These are phyloP conservation scores for Solanum hybrid DNA, from an alignment of 305 asterid species.

Conservation along the genomic window DNA sequence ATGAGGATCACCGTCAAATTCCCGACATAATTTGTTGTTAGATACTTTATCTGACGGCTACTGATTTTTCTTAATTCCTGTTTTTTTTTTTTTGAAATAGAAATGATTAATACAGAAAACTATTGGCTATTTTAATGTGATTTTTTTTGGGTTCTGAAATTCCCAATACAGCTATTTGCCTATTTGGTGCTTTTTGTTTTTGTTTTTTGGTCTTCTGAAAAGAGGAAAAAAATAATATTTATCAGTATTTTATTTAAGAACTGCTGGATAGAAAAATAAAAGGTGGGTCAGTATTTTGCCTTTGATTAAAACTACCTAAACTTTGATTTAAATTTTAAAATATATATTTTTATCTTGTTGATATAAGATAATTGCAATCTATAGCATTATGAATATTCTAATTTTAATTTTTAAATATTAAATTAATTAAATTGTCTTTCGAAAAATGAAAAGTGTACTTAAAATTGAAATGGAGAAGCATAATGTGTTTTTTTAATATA, in stretches of 20 bases:
- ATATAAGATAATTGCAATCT: not conserved
- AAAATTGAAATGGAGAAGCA: too few relatives aligned
- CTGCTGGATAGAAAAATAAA: not conserved
- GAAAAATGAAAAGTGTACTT: too few relatives aligned
- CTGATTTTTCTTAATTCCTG: not conserved
- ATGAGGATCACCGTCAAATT: conserved; percentile 25
- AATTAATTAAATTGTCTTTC: not conserved
- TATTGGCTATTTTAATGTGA: not conserved
- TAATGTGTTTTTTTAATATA: too few relatives aligned
- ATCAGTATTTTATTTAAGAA: not conserved
- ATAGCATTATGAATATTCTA: not conserved
- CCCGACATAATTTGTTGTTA: conserved; percentile 14
- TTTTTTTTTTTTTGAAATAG: not conserved
- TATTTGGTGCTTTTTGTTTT: not conserved
- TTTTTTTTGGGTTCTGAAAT: not conserved
- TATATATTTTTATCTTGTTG: not conserved
- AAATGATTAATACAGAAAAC: not conserved
- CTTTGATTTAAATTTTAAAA: not conserved
- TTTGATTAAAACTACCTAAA: not conserved
- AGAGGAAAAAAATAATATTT: not conserved
- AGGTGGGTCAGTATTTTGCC: not conserved
- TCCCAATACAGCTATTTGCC: not conserved
- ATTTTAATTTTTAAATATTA: not conserved
- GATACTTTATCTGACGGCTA: conserved; percentile 15
- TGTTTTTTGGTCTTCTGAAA: not conserved